phyloP scores from a whole-genome alignment of 2,329 filamentous ascomycete genomes.

The Colletotrichum liriopes region DNA sequence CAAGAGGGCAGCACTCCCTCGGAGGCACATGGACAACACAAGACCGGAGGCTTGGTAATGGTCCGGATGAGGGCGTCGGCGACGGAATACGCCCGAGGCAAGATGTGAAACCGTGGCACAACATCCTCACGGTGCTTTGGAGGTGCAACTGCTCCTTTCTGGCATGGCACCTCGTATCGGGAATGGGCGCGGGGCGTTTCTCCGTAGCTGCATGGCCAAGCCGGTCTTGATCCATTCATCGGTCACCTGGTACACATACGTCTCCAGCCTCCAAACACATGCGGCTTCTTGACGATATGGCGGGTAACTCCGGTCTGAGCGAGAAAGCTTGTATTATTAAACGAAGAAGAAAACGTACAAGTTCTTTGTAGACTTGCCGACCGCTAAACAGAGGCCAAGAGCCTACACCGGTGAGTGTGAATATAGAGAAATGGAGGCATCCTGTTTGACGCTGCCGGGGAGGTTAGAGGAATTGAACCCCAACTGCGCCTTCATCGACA shows the following conservation, averaged over 20 bases:
- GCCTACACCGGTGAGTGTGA: neutral
- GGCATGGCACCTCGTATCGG: neutral
- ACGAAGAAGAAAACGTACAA: neutral
- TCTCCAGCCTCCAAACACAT: neutral
- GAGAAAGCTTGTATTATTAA: neutral
- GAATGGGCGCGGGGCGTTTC: slow-evolving; percentile 3
- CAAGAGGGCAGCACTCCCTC: neutral
- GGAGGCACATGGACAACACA: neutral
- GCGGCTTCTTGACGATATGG: neutral
- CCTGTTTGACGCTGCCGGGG: neutral
- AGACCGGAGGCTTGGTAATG: neutral
- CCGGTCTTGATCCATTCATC: neutral
- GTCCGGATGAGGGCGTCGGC: neutral
- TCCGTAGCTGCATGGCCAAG: slow-evolving; percentile 10
- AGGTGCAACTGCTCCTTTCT: neutral
- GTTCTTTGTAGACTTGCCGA: neutral
- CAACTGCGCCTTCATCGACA: neutral
- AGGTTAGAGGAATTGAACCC: neutral
- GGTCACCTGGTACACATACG: slow-evolving; percentile 1
- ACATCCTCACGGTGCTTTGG: neutral
- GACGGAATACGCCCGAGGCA: neutral
- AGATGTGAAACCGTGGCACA: neutral
- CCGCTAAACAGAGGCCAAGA: neutral
- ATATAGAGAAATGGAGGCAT: neutral
- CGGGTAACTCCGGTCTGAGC: slow-evolving; percentile 3